Conservation (phyloP, 1,284 basidiomycete species). For the Sanghuangporus weigelae region DNA sequence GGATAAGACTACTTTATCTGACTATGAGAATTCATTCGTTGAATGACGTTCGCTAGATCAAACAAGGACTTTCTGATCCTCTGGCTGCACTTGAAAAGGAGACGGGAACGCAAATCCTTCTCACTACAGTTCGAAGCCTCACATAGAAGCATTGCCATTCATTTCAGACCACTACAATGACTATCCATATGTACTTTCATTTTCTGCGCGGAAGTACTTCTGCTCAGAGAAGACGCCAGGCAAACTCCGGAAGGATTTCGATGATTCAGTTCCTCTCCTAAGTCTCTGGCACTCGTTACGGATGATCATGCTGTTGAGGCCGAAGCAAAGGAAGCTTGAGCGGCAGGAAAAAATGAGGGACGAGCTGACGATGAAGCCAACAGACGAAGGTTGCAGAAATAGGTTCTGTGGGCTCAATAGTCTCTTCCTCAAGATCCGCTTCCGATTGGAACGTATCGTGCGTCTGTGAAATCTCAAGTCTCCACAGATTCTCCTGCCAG, state of each 20-base stretch:
- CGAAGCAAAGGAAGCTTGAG: constrained; percentile 61
- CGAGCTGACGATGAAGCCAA: constrained; percentile 39
- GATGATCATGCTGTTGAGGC: constrained; percentile 51
- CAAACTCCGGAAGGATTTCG: constrained; percentile 55
- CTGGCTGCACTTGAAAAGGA: constrained; percentile 87
- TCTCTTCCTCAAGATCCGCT: not conserved
- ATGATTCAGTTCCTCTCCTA: constrained; percentile 71
- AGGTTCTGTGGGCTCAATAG: not conserved
- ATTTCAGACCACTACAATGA: constrained; percentile 69
- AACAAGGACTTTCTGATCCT: constrained; percentile 64
- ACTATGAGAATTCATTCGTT: not conserved
- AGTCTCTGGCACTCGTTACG: constrained; percentile 50
- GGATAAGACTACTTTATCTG: constrained; percentile 37
- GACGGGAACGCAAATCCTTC: constrained; percentile 67
- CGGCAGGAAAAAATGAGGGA: constrained; percentile 40
- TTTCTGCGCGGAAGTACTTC: constrained; percentile 62
- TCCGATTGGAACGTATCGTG: not conserved
- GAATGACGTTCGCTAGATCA: constrained; percentile 40
- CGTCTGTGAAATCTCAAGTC: not conserved
- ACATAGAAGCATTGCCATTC: constrained; percentile 73
- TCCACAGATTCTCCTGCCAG: not conserved
- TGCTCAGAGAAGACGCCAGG: constrained; percentile 59
- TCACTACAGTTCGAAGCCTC: constrained; percentile 68
- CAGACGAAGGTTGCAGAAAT: constrained; percentile 39
- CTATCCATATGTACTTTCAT: constrained; percentile 82